Evolutionary conservation across 371 early-diverging fungal genomes (phyloP).

Genomic region (Mucor velutinosus): DNA sequence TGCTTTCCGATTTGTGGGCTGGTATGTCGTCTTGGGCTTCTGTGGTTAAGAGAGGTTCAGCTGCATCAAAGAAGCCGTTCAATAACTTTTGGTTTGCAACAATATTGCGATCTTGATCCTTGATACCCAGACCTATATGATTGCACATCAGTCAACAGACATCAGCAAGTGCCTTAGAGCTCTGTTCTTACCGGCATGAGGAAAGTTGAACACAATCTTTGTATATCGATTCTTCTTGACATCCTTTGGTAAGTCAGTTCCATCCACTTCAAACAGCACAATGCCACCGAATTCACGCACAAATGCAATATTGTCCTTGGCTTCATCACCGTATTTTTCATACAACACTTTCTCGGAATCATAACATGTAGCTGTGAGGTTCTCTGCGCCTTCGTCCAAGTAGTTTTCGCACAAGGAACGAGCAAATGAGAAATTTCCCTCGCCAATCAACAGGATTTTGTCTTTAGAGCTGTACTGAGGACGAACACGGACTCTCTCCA

Average conservation of each 20-base stretch:
- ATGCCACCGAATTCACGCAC: conserved; percentile 62
- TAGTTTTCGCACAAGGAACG: conserved; percentile 60
- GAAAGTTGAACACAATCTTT: conserved; percentile 95
- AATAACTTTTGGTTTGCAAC: conserved; percentile 81
- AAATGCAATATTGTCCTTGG: conserved; percentile 65
- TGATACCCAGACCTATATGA: conserved; percentile 81
- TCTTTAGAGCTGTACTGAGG: conserved; percentile 47
- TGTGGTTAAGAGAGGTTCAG: conserved; percentile 52
- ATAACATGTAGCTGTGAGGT: conserved; percentile 76
- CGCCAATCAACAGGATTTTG: conserved; percentile 69
- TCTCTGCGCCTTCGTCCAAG: conserved; percentile 49
- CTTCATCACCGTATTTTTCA: conserved; percentile 79
- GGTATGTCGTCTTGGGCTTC: conserved; percentile 22
- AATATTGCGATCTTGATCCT: conserved; percentile 91
- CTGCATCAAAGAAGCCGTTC: conserved; percentile 70
- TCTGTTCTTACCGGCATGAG: conserved; percentile 76
- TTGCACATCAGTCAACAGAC: background rate
- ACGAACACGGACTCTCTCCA: background rate
- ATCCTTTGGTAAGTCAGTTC: conserved; percentile 66
- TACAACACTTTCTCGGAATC: conserved; percentile 70
- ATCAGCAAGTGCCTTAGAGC: no score
- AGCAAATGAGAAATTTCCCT: conserved; percentile 92
- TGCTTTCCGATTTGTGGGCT: conserved; percentile 9
- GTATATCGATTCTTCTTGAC: conserved; percentile 66
- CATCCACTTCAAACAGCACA: conserved; percentile 82